Percentiles rank a stretch among this genome's conserved stretches.
These are phyloP conservation scores for Globisporangium mamillatum DNA, from an alignment of 352 stramenopile genomes.

Conservation along the genomic window DNA sequence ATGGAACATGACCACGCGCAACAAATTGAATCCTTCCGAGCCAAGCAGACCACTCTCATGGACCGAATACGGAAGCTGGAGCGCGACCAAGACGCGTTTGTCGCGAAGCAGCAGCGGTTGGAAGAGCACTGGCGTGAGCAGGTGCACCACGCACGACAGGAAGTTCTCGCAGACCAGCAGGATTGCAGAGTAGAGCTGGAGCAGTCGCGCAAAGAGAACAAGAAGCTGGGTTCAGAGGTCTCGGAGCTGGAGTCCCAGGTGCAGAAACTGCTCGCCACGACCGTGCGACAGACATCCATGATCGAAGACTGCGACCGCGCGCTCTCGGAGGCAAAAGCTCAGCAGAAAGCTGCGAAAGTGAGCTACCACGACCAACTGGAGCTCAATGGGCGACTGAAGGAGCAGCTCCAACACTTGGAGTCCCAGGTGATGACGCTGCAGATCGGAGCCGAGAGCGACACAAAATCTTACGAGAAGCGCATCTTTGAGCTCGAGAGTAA, in stretches of 20 bases:
- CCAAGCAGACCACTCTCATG: conserved; percentile 24
- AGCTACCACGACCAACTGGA: conserved; percentile 50
- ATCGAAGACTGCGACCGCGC: conserved; percentile 73
- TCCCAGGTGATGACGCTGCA: conserved; percentile 27
- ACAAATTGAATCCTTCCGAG: conserved; percentile 19
- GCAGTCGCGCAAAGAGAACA: conserved; percentile 24
- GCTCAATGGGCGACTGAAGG: conserved; percentile 27
- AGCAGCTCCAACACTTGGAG: conserved; percentile 38
- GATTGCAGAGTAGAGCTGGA: conserved; percentile 28
- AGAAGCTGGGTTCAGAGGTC: conserved; percentile 27
- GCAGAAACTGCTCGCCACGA: conserved; percentile 53
- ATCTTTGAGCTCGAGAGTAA: conserved; percentile 36
- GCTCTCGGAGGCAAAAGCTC: conserved; percentile 40
- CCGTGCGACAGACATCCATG: conserved; percentile 59
- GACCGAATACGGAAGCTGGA: conserved; percentile 40
- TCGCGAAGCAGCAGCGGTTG: conserved; percentile 19
- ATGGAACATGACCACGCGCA: conserved; percentile 32
- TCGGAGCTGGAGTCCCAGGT: conserved; percentile 40
- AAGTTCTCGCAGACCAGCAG: conserved; percentile 24
- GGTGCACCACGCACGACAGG: conserved; percentile 18
- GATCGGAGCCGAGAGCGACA: conserved; percentile 19
- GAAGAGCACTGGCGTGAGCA: conserved; percentile 40
- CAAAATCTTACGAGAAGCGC: conserved; percentile 24
- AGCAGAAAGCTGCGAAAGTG: conserved; percentile 28
- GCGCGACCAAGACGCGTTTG: conserved; percentile 23